Conservation (phyloP, 768 basidiomycete genomes). For the Polyporus arcularius region DNA sequence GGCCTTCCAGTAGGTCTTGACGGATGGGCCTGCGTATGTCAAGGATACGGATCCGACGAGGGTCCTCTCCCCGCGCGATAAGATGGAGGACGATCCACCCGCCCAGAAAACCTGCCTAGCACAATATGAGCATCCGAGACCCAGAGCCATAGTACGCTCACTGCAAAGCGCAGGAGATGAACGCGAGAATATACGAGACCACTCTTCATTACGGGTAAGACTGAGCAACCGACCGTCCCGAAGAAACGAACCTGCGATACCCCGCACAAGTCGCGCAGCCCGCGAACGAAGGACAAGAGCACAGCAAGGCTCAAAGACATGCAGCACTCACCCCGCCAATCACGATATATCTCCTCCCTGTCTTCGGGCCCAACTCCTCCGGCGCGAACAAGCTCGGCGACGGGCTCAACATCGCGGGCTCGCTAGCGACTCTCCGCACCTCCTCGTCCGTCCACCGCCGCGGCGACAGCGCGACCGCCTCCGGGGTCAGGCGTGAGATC, state of each 20-base stretch:
- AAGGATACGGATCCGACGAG: constrained; percentile 60
- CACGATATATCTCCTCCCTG: constrained; percentile 74
- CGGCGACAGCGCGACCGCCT: constrained; percentile 52
- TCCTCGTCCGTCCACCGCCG: constrained; percentile 48
- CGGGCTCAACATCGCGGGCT: constrained; percentile 29
- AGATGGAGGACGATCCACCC: constrained; percentile 77
- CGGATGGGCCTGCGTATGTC: constrained; percentile 67
- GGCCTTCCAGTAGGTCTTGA: constrained; percentile 53
- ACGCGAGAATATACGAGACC: neutral
- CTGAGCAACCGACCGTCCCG: no score
- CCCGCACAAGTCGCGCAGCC: neutral
- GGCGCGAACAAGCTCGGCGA: constrained; percentile 36
- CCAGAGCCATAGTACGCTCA: no score
- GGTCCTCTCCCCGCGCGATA: constrained; percentile 74
- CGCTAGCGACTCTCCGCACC: constrained; percentile 39
- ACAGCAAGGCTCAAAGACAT: no score
- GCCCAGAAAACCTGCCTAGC: constrained; percentile 71
- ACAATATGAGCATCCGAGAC: no score
- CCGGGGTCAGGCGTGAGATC: constrained; percentile 49
- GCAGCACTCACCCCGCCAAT: constrained; percentile 63
- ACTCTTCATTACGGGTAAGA: neutral
- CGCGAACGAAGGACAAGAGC: no score
- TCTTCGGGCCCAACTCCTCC: constrained; percentile 61
- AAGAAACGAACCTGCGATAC: neutral
- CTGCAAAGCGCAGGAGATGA: neutral